These are phyloP conservation scores for Ogataea methanolica DNA, from an alignment of 805 yeast species.

Conservation along the genomic window DNA sequence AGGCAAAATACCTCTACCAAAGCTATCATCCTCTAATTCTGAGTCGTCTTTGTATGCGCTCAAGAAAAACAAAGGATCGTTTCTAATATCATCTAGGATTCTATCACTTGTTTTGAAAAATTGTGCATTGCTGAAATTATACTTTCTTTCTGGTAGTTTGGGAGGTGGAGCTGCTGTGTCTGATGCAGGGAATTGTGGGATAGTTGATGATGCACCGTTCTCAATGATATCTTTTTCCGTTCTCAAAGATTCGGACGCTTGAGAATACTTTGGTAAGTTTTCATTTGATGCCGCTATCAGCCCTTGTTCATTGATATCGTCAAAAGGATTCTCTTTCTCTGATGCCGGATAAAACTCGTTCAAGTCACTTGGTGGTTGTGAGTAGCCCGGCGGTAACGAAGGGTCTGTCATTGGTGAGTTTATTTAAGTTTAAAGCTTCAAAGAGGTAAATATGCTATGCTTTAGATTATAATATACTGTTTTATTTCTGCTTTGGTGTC, in stretches of 20 bases:
- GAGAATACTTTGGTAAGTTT: not conserved
- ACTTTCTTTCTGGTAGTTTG: slow-evolving; percentile 11
- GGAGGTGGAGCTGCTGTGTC: slow-evolving; percentile 9
- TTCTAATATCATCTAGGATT: slow-evolving; percentile 57
- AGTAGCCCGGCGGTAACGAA: slow-evolving; percentile 9
- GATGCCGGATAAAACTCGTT: slow-evolving; percentile 13
- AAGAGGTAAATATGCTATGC: too few species aligned
- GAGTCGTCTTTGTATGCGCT: slow-evolving; percentile 5
- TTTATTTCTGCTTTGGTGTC: too few species aligned
- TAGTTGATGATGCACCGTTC: not conserved
- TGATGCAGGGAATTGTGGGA: not conserved
- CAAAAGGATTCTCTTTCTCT: slow-evolving; percentile 5
- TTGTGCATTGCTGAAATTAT: slow-evolving; percentile 20
- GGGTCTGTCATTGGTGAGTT: not conserved
- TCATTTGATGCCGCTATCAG: slow-evolving; percentile 6
- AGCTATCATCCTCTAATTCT: slow-evolving; percentile 3
- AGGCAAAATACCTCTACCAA: slow-evolving; percentile 24
- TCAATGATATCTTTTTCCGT: too few species aligned
- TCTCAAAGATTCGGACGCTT: not conserved
- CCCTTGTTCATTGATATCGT: slow-evolving; percentile 4
- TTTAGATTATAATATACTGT: too few species aligned
- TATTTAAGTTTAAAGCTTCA: too few species aligned
- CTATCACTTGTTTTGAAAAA: slow-evolving; percentile 63
- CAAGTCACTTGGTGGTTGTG: slow-evolving; percentile 4
- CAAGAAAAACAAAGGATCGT: slow-evolving; percentile 34